Conservation (phyloP, 768 basidiomycete genomes). For the Ephemerocybe angulata region DNA sequence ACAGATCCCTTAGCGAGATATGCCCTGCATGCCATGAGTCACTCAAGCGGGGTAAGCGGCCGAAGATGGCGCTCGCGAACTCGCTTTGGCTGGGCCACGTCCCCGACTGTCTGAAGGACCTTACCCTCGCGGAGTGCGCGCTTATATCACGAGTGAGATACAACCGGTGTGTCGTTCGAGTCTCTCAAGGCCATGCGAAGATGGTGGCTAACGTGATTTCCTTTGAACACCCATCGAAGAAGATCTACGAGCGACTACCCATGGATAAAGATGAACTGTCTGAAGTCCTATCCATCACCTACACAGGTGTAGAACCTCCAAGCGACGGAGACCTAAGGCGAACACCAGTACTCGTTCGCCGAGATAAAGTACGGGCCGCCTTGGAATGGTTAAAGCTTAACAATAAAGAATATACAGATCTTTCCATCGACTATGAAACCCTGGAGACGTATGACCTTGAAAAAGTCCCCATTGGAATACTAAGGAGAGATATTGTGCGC, state of each 20-base stretch:
- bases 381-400: constrained; percentile 35
- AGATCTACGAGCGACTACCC: constrained; percentile 24
- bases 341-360: constrained; percentile 17
- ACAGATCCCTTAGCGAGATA: background rate
- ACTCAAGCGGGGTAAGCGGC: background rate
- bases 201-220: constrained; percentile 29
- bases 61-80: constrained; percentile 23
- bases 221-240: constrained; percentile 23
- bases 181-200: constrained; percentile 23
- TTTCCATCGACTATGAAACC: constrained; percentile 27
- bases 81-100: constrained; percentile 34
- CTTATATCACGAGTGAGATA: constrained; percentile 22
- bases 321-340: background rate
- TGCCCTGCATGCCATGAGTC: background rate
- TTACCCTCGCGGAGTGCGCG: constrained; percentile 26
- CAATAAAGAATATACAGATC: constrained; percentile 29
- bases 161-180: constrained; percentile 26
- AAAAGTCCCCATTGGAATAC: constrained; percentile 19
- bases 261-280: constrained; percentile 18
- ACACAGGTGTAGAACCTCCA: background rate
- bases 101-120: constrained; percentile 20
- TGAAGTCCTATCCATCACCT: constrained; percentile 18
- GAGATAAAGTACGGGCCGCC: constrained; percentile 21
- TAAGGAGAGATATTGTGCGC: constrained; percentile 13
- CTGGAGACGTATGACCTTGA: constrained; percentile 20